Base-by-base conservation (phyloP, 345 rosid species). In the Eutrema japonicum region DNA sequence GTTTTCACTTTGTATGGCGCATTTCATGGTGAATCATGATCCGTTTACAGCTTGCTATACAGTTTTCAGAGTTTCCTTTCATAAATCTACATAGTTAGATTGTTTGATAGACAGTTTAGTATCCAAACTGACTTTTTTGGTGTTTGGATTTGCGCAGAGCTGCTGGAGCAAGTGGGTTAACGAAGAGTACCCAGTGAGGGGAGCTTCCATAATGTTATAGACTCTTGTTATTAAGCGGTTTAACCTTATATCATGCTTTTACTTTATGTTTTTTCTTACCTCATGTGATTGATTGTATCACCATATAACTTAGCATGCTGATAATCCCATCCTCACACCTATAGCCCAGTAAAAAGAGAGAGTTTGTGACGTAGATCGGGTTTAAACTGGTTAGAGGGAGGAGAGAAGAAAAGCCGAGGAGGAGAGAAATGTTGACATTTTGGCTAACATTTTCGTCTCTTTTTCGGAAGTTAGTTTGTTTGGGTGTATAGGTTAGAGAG, bases 111-210 rank as follows among this genome's bases (percentile, higher is more conserved):
- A 57, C 6, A n/a, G 11, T 56, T 8, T 35, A 11, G 11, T 35
- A 36, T 4, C 30, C 6, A 30, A 38, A 42, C 49, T 43, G 33
- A 64, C 7, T 10, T 37, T 60, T 10, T 37, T 60, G 50, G 7
- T 2, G 10, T 45, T 35, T 76, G 49, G 32, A 76, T 61, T 5
- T 63, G 35, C 26, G 46, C 75, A 76, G 79, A 70, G 53, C 71
- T 41, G 47, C 75, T 70, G 65, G 85, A 64, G 79, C 96, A 52
- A 80, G 88, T 41, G 85, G 96, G 53, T 69, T 88, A 67, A 88
- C 97, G 33, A 90, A 91, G 77, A 88, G 93, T 88, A 89, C 89
- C 6, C 75, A 76, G 52, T 76, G 75, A 57, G 63, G 13, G 33
- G 61, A 55, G 42, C 8, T 57, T 37, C 64, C 29, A 36, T 29